These are phyloP conservation scores for Fusarium vanettenii DNA, from an alignment of 2,329 filamentous ascomycete species.

Conservation along the genomic window DNA sequence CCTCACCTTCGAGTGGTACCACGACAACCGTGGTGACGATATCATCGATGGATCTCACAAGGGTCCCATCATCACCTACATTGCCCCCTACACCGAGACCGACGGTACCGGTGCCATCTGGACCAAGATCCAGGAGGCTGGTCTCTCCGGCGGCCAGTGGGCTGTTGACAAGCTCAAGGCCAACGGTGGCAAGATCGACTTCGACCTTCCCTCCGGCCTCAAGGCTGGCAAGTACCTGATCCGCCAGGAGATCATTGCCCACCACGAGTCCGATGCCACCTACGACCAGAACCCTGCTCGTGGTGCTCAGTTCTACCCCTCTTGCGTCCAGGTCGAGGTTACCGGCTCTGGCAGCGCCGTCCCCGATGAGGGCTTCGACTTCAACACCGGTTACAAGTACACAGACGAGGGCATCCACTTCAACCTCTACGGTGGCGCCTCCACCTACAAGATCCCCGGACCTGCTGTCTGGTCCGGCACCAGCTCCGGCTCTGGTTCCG, in stretches of 20 bases:
- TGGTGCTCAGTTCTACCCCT: conserved; percentile 60
- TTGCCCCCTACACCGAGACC: conserved; percentile 55
- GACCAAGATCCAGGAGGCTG: conserved; percentile 57
- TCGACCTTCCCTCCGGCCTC: conserved; percentile 59
- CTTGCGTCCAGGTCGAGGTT: conserved; percentile 71
- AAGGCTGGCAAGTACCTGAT: conserved; percentile 64
- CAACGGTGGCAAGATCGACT: conserved; percentile 61
- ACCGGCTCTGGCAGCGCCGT: conserved; percentile 57
- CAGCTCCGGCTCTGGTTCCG: conserved; percentile 22
- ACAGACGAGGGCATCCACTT: conserved; percentile 68
- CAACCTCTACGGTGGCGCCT: conserved; percentile 63
- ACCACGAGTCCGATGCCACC: conserved; percentile 57
- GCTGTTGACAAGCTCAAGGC: conserved; percentile 58
- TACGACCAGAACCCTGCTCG: conserved; percentile 48
- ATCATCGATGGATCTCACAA: conserved; percentile 65
- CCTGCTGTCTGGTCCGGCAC: conserved; percentile 47
- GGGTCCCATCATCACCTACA: conserved; percentile 65
- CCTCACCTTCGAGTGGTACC: conserved; percentile 62
- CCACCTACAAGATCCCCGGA: conserved; percentile 50
- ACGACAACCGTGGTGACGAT: conserved; percentile 61
- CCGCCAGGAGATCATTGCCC: conserved; percentile 66
- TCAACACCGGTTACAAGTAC: conserved; percentile 66
- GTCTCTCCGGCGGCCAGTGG: conserved; percentile 55
- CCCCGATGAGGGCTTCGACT: conserved; percentile 57
- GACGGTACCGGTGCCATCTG: conserved; percentile 63